A percentile compares a stretch with the other conserved stretches of the same genome.
phyloP scores from a whole-genome alignment of 345 rosid species.

The Eucalyptus pumila region DNA sequence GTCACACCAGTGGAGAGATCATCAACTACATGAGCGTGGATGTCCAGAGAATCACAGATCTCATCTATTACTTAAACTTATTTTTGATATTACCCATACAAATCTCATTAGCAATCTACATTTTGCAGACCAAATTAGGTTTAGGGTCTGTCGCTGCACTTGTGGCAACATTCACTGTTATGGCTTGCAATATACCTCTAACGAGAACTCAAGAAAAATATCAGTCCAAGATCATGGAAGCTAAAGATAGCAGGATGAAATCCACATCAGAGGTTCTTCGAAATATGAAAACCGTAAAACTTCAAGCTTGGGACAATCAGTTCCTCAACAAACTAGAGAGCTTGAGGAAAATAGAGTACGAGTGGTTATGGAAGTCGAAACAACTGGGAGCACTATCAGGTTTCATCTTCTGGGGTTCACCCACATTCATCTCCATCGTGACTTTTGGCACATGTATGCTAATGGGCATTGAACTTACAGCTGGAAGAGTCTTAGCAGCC shows the following conservation, averaged over 20 bases:
- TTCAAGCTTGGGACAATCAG: slow-evolving; percentile 85
- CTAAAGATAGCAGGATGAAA: slow-evolving; percentile 80
- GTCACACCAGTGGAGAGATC: slow-evolving; percentile 81
- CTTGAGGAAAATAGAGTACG: slow-evolving; percentile 45
- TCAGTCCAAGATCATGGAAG: slow-evolving; percentile 76
- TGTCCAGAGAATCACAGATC: slow-evolving; percentile 64
- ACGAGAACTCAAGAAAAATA: slow-evolving; percentile 55
- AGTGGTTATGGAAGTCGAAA: slow-evolving; percentile 63
- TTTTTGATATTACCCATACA: slow-evolving; percentile 82
- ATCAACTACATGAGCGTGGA: slow-evolving; percentile 93
- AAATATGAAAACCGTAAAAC: slow-evolving; percentile 80
- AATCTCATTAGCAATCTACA: slow-evolving; percentile 55
- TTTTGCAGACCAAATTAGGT: slow-evolving; percentile 51
- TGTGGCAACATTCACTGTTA: slow-evolving; percentile 50
- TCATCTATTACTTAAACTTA: slow-evolving; percentile 57
- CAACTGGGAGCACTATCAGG: slow-evolving; percentile 51
- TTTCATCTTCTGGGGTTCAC: slow-evolving; percentile 91
- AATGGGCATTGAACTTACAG: slow-evolving; percentile 70
- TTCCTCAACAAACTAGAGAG: slow-evolving; percentile 55
- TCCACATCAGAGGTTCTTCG: slow-evolving; percentile 73
- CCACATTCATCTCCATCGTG: slow-evolving; percentile 62
- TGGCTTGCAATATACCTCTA: slow-evolving; percentile 75
- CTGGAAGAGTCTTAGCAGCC: slow-evolving; percentile 80
- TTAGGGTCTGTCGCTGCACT: slow-evolving; percentile 69
- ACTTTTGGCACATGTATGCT: slow-evolving; percentile 60